Evolutionary conservation across 2,329 filamentous ascomycete genomes (phyloP), one percentile per base, ranked within the genome.

Genomic region (Cadophora sp.): DNA sequence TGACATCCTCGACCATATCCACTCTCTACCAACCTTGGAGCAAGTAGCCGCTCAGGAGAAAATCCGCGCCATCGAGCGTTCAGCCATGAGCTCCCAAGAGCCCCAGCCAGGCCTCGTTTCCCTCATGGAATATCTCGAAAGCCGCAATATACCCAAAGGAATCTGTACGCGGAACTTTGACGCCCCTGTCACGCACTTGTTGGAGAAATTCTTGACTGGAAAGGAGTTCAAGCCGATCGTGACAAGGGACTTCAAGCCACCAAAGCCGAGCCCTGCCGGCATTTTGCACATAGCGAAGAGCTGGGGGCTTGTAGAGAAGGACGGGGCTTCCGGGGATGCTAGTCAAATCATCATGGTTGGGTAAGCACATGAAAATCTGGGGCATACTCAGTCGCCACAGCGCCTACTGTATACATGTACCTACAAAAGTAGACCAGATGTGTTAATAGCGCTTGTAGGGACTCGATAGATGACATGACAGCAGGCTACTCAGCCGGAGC

Each of bases 151-250:
- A 37, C 88, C 83, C 73, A 96, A 97, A 79, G 95, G 88, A 19
- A 94, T 98, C 71, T 97, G 94, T 81, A 98, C 96, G 2, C 87
- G 96, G 76, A 98, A 99, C 82, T 98, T 97, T 76, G 92, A 95
- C 75, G 82, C 87, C 8, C 93, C 93, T 6, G 92, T 96, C 1
- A 81, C 85, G 58, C 90, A 94, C 79, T 85, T 97, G 3, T 84
- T 97, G 3, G 81, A 81, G 62, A 96, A 89, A 60, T 96, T 96
- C 79, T 84, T 97, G 9, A 83, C 86, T 0, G 84, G 82, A 1
- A 87, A 89, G 68, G 80, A 84, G 50, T 97, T 97, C 78, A 79
- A 85, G 24, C 95, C 94, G 6, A 89, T 97, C 73, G 84, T 97
- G 48, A 97, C 94, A 8, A 86, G 95, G 12, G 93, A 94, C 66